Percentiles rank a stretch among this genome's conserved stretches.
Conservation (phyloP, 805 yeast species). For the Millerago galiae region DNA sequence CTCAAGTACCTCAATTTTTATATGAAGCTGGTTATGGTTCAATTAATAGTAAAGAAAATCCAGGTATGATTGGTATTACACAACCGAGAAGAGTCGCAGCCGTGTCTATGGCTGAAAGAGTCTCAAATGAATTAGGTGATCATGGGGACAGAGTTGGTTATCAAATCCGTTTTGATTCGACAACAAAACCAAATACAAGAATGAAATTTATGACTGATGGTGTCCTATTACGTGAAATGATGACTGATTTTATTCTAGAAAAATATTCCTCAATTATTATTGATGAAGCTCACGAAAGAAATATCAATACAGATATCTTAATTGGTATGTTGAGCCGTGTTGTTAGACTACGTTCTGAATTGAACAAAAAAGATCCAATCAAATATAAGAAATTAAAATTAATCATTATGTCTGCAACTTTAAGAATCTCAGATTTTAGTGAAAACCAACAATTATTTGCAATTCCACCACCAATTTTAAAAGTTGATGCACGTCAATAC, state of each 20-base stretch:
- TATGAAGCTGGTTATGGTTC: conserved; percentile 89
- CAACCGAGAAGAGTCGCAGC: conserved; percentile 96
- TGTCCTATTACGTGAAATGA: conserved; percentile 87
- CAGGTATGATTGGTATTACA: conserved; percentile 95
- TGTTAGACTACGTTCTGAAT: conserved; percentile 59
- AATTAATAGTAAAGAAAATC: conserved; percentile 46
- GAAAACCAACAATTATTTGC: conserved; percentile 68
- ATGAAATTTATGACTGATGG: conserved; percentile 93
- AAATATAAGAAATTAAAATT: conserved; percentile 63
- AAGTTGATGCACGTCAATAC: conserved; percentile 87
- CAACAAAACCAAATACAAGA: conserved; percentile 56
- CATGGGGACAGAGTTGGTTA: conserved; percentile 67
- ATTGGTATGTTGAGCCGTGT: conserved; percentile 93
- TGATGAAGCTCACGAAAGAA: conserved; percentile 98
- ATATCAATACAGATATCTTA: conserved; percentile 89
- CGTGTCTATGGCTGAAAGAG: conserved; percentile 83
- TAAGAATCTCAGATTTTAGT: conserved; percentile 88
- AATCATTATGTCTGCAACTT: conserved; percentile 94
- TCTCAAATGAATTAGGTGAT: conserved; percentile 66
- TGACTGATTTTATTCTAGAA: conserved; percentile 72
- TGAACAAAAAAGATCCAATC: conserved; percentile 39
- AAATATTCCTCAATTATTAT: conserved; percentile 84
- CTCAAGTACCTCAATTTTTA: conserved; percentile 95
- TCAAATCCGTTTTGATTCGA: conserved; percentile 77
- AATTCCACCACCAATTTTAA: conserved; percentile 77